These are phyloP conservation scores for Allodekkera sacchari DNA, from an alignment of 805 yeast genomes.

Conservation along the genomic window DNA sequence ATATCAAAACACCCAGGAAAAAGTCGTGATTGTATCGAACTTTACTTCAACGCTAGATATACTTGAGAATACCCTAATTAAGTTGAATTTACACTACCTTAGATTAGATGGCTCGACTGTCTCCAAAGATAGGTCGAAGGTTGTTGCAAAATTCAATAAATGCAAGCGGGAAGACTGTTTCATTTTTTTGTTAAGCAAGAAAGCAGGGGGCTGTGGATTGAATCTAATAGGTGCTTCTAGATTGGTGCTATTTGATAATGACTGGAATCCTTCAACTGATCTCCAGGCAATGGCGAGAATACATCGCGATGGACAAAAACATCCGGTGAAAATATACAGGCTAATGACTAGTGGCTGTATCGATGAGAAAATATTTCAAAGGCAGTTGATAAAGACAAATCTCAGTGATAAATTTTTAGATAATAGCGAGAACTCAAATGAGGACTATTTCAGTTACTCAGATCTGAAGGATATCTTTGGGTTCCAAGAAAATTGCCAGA, in stretches of 20 bases:
- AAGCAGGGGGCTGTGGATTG: slow-evolving; percentile 91
- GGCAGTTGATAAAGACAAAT: slow-evolving; percentile 80
- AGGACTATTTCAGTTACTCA: slow-evolving; percentile 57
- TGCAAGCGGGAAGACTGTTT: slow-evolving; percentile 32
- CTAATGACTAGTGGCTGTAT: slow-evolving; percentile 81
- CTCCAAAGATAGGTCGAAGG: slow-evolving; percentile 48
- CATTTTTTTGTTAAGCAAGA: slow-evolving; percentile 74
- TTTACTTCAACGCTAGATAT: slow-evolving; percentile 83
- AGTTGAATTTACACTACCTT: slow-evolving; percentile 40
- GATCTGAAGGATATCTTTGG: slow-evolving; percentile 75
- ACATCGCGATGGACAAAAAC: slow-evolving; percentile 86
- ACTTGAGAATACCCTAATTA: slow-evolving; percentile 46
- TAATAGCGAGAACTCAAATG: slow-evolving; percentile 32
- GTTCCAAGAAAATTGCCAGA: slow-evolving; percentile 36
- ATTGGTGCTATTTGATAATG: slow-evolving; percentile 79
- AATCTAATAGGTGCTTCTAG: slow-evolving; percentile 88
- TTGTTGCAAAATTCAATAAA: slow-evolving; percentile 65
- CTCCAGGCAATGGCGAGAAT: slow-evolving; percentile 93
- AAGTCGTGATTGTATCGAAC: slow-evolving; percentile 79
- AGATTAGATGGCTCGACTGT: slow-evolving; percentile 86
- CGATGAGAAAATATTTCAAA: slow-evolving; percentile 89
- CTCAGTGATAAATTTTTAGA: slow-evolving; percentile 65
- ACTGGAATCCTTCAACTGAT: slow-evolving; percentile 95
- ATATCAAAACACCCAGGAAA: slow-evolving; percentile 41
- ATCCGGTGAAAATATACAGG: slow-evolving; percentile 73